Conservation (phyloP, 2,329 filamentous ascomycete species). For the Gnomoniopsis sp. region DNA sequence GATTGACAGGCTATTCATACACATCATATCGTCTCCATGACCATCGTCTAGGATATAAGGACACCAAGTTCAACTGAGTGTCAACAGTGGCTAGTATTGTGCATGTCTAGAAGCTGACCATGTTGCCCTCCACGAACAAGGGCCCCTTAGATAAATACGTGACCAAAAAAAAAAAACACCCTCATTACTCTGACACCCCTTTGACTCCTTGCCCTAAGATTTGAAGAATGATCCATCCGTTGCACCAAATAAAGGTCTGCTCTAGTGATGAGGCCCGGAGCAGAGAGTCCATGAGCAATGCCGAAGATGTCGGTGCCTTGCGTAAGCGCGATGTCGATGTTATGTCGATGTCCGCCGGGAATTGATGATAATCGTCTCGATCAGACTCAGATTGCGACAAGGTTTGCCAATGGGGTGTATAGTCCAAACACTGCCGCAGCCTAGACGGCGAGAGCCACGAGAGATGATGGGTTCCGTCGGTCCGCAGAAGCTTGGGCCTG, state of each 20-base stretch:
- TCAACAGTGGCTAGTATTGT: slow-evolving; percentile 15
- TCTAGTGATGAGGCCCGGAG: neutral
- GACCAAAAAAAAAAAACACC: slow-evolving; percentile 5
- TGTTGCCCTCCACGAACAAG: neutral
- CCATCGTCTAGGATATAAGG: too few relatives aligned
- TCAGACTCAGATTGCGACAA: slow-evolving; percentile 15
- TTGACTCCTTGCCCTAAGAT: slow-evolving; percentile 12
- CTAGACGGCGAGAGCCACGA: slow-evolving; percentile 18
- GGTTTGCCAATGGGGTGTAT: slow-evolving; percentile 11
- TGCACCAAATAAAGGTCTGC: slow-evolving; percentile 6
- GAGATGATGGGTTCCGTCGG: slow-evolving; percentile 12
- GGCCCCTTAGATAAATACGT: slow-evolving; percentile 9
- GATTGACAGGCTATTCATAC: too few relatives aligned
- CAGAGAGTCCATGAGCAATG: neutral
- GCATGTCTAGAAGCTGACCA: slow-evolving; percentile 14
- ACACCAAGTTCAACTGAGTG: neutral
- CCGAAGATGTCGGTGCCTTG: neutral
- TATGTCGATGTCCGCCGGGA: neutral
- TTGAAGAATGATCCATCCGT: slow-evolving; percentile 14
- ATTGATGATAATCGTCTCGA: neutral
- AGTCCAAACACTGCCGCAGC: slow-evolving; percentile 17
- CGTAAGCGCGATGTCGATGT: neutral
- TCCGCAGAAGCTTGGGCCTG: slow-evolving; percentile 5
- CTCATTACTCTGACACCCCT: slow-evolving; percentile 13
- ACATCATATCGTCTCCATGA: too few relatives aligned